Evolutionary conservation across 306 rosid species (phyloP).

Genomic region (Ochetophila trinervis): DNA sequence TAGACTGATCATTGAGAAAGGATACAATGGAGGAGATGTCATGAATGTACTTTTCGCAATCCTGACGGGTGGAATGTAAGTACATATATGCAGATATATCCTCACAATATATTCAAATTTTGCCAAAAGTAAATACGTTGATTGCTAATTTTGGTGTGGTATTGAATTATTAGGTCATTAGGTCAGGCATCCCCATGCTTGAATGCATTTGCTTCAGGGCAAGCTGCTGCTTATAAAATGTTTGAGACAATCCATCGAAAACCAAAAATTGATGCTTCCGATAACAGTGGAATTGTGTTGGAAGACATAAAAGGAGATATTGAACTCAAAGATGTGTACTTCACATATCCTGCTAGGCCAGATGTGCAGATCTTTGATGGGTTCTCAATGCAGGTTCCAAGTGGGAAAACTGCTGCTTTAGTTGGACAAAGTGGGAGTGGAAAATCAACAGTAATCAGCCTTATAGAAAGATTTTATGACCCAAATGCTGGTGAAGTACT

Average conservation of each 20-base stretch:
- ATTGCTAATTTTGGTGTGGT: not conserved
- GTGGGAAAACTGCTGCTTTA: conserved; percentile 64
- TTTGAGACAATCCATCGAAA: conserved; percentile 58
- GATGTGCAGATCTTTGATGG: conserved; percentile 66
- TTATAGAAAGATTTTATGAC: conserved; percentile 80
- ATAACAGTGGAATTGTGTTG: conserved; percentile 46
- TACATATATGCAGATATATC: not conserved
- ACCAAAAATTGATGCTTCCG: conserved; percentile 63
- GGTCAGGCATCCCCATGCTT: conserved; percentile 74
- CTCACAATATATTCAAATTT: not conserved
- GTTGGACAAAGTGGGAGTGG: conserved; percentile 95
- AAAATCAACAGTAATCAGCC: conserved; percentile 66
- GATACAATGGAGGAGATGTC: conserved; percentile 66
- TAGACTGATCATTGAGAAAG: conserved; percentile 50
- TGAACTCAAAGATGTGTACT: conserved; percentile 65
- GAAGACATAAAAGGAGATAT: conserved; percentile 61
- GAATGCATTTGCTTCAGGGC: conserved; percentile 73
- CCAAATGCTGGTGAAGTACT: conserved; percentile 74
- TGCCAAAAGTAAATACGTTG: no score
- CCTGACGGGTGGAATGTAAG: conserved; percentile 83
- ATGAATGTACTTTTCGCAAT: conserved; percentile 52
- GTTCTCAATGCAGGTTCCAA: conserved; percentile 56
- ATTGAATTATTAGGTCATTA: conserved; percentile 38
- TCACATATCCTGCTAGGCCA: conserved; percentile 70
- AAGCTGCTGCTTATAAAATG: conserved; percentile 83